Base-by-base conservation (phyloP, 306 rosid species). In the Trichosanthes truncata region DNA sequence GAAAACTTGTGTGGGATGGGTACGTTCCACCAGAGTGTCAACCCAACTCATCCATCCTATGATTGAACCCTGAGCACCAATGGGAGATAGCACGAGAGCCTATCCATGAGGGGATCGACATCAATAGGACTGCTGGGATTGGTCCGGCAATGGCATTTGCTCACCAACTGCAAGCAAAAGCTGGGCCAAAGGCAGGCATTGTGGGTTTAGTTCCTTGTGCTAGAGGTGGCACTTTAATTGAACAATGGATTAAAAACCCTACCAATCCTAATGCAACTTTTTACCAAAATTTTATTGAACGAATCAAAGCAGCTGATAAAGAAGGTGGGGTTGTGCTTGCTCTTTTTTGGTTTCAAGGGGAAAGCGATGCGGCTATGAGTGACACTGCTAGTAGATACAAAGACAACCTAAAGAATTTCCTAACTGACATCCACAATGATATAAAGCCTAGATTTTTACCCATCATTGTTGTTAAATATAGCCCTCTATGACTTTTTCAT, bases 141-240 rank as follows among this genome's bases (percentile, higher is more conserved):
- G 33, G 76, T 10, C 35, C 76, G 1, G 76, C 52, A 69, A 69
- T 69, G 53, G 5, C 76, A 40, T 69, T 69, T 69, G 76, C 76
- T 9, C 20, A 69, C 11, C 26, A 21, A 0, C 55, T 69, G 9
- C 18, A 14, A 13, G 31, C 17, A 13, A 36, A 36, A n/a, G 31
- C 6, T 11, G 17, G 25, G 8, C 0, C 43, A 5, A 66, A 33
- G 6, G 53, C 14, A 0, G 31, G 29, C 3, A 20, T 15, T 10
- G 33, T 71, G 2, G 31, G 51, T 8, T 41, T 71, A 11, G 51
- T 69, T 33, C 76, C 76, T 36, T 69, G 31, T 40, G 76, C 51
- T n/a, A 69, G 43, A 17, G 76, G 76, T 71, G 76, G 56, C 18
- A 41, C 76, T 23, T 0, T 6, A 12, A 71, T 71, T 6, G 18